phyloP scores from a whole-genome alignment of 2,329 filamentous ascomycete species.

The Chaetomiaceae sp. region DNA sequence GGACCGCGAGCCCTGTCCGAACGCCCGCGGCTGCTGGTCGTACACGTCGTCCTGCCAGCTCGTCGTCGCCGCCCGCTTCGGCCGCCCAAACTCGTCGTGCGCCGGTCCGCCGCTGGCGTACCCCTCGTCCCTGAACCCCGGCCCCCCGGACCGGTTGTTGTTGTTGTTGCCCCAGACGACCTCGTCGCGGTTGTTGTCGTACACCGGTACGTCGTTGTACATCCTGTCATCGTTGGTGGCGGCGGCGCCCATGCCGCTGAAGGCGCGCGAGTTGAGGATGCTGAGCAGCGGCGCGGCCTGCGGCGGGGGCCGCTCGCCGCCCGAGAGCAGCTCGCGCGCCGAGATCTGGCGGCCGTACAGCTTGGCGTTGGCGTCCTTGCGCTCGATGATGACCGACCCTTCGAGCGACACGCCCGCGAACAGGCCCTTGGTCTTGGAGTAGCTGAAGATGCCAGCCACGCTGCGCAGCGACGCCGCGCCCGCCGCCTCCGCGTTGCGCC shows the following conservation, averaged over 20 bases:
- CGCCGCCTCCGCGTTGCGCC: conserved; percentile 91
- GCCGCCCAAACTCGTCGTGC: conserved; percentile 48
- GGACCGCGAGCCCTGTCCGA: conserved; percentile 40
- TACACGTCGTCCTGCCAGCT: conserved; percentile 75
- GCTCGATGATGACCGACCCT: conserved; percentile 86
- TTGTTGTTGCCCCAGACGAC: conserved; percentile 75
- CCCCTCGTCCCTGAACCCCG: conserved; percentile 44
- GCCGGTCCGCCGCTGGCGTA: conserved; percentile 31
- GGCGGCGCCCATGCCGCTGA: conserved; percentile 61
- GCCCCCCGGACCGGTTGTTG: conserved; percentile 60
- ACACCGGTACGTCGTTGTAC: conserved; percentile 92
- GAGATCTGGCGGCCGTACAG: conserved; percentile 81
- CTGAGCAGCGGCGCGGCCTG: conserved; percentile 78
- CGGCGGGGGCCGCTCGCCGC: conserved; percentile 69
- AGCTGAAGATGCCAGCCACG: conserved; percentile 89
- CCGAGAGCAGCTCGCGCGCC: conserved; percentile 74
- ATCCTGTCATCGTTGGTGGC: conserved; percentile 53
- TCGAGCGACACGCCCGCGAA: conserved; percentile 95
- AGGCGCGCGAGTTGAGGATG: conserved; percentile 78
- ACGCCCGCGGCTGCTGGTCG: conserved; percentile 45
- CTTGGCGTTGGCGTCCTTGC: conserved; percentile 94
- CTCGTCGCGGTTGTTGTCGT: conserved; percentile 76
- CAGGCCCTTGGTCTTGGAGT: conserved; percentile 95
- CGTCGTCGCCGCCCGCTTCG: conserved; percentile 56
- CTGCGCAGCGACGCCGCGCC: conserved; percentile 86